Conservation (phyloP, 1,139 yeast species). For the Saccharomycopsis crataegensis region DNA sequence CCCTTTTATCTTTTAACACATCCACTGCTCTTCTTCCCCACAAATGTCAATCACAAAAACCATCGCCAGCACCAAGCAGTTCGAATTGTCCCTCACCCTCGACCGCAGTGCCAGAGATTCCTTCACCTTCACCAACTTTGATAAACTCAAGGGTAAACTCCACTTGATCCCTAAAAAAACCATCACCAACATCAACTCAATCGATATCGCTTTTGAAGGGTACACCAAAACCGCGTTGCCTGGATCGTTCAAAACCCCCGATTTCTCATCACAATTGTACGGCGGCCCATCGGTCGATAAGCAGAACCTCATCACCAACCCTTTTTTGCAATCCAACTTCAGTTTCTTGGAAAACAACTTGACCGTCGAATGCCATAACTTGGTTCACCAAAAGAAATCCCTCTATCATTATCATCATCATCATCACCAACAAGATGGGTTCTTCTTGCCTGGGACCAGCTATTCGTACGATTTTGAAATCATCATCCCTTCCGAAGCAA, state of each 20-base stretch:
- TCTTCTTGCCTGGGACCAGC: neutral
- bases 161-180: neutral
- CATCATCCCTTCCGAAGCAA: constrained; percentile 11
- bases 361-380: constrained; percentile 11
- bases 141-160: constrained; percentile 4
- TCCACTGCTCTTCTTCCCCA: too few species aligned
- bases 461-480: constrained; percentile 1
- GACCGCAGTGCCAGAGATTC: constrained; percentile 1
- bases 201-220: constrained; percentile 8
- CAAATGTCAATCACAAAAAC: neutral
- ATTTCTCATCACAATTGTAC: neutral
- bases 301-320: neutral
- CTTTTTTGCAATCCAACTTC: neutral
- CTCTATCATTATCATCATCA: neutral
- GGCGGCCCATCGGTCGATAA: neutral
- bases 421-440: neutral
- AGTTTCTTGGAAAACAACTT: constrained; percentile 10
- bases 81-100: neutral
- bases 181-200: neutral
- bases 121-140: constrained; percentile 9
- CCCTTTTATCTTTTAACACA: too few species aligned
- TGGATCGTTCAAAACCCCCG: neutral
- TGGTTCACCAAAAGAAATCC: neutral
- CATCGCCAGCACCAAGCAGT: constrained; percentile 2
- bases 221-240: constrained; percentile 4